Evolutionary conservation across 1,284 basidiomycete genomes (phyloP), one percentile per base, ranked within the genome.

Genomic region (Boletus calvinii): DNA sequence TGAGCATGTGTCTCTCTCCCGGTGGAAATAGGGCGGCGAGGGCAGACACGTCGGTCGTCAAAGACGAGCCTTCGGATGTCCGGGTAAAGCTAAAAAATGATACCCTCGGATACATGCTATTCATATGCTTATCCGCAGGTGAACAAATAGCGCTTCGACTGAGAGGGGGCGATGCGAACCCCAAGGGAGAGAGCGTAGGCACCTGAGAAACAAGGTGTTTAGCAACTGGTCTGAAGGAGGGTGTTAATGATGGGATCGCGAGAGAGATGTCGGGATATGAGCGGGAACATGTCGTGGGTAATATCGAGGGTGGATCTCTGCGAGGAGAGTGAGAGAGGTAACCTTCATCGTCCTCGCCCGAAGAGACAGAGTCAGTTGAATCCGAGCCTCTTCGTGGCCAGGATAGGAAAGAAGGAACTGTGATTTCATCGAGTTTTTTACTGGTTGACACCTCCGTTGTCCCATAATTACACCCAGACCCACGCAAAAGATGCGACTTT

Each of bases 51-150:
- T 85, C 83, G 1, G 85, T 81, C 2, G 85, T 87, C 49, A 89
- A 70, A 18, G 86, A 87, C 26, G 84, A 84, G 6, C 85, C 84
- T 70, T 89, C 86, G n/a, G 76, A 68, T 15, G 85, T 87, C 54
- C 84, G 76, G n/a, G 86, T 89, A 65, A 88, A 85, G 56, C 79
- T 85, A 67, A 87, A 88, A 70, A 88, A 87, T 8, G 85, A 80
- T n/a, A 84, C 75, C 18, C 68, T 53, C 46, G 58, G 41, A 47
- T 53, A 57, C 47, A 31, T 39, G 20, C 12, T 42, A 22, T 48
- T 50, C 46, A 37, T 26, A 43, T 49, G 58, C 41, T 50, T 65
- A 40, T 59, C 54, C 29, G 45, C 38, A 29, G 56, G 57, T 32
- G 54, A 49, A 46, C 36, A 40, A 44, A 55, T 40, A 38, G 37